Base-by-base conservation (phyloP, 495 filamentous ascomycete species). In the Daldinia caldariorum region DNA sequence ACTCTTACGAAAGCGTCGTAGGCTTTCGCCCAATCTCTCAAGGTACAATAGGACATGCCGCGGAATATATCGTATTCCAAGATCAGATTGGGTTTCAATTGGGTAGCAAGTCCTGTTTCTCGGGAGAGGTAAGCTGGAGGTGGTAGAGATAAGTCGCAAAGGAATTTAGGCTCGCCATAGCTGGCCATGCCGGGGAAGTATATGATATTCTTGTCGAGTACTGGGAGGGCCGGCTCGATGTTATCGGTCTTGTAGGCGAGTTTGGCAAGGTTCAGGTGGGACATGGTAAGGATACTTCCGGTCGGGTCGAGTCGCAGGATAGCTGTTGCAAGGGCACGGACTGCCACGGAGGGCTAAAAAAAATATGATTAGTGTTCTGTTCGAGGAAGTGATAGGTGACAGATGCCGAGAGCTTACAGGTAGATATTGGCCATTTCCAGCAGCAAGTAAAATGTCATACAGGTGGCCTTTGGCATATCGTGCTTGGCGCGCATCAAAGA, bases 31-130 rank as follows among this genome's bases (percentile, higher is more conserved):
- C 91, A 98, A 58, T 90, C 78, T 69, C 89, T 87, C 14, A 88
- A 72, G 5, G 87, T 86, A 78, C 94, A 89, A 78, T 93, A 96
- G 58, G 93, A 83, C 86, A 93, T 88, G 22, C 89, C 94, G 53
- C 90, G 87, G 54, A 91, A 83, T 4, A 95, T 78, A 70, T 93
- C 93, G 79, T 97, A 97, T 68, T 90, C 87, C 22, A 96, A 78
- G 49, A 94, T 83, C 45, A 89, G 83, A 51, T 81, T 78, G 62
- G 85, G 79, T 16, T 80, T 85, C 18, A 97, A 57, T 34, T 83
- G 83, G 0, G 77, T 70, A 9, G 89, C 88, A 51, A 94, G 80
- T 3, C 87, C 88, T 1, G 86, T 85, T 1, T 81, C 73, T 20
- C 79, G 67, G 2, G 85, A 88, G 14, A 94, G 85, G 70, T 87